Evolutionary conservation across 352 stramenopile genomes (phyloP).

Genomic region (Globisporangium okanoganense): DNA sequence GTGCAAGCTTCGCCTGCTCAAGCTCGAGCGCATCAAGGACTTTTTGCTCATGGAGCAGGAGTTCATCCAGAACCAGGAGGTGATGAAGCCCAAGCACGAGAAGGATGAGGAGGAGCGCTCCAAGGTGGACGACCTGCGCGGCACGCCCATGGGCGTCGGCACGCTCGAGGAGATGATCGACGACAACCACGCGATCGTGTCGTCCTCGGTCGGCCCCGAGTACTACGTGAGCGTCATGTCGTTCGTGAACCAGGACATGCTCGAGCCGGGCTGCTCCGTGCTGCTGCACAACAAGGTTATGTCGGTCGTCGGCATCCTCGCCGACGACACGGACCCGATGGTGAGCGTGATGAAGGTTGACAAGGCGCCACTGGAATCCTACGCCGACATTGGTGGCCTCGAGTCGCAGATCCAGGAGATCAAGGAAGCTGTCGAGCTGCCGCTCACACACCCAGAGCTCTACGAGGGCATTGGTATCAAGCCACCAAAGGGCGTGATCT

Average conservation of each 20-base stretch:
- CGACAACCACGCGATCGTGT: constrained; percentile 99
- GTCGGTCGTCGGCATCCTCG: constrained; percentile 98
- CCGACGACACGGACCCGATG: constrained; percentile 99
- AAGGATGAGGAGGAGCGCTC: constrained; percentile 98
- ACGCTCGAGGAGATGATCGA: constrained; percentile 99
- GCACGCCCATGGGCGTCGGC: constrained; percentile 97
- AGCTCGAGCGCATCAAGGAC: constrained; percentile 99
- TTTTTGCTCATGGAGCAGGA: constrained; percentile 99
- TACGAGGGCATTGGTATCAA: constrained; percentile 99
- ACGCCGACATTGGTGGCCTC: constrained; percentile 99
- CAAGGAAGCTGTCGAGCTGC: constrained; percentile 95
- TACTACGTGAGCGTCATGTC: constrained; percentile 99
- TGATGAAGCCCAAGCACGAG: constrained; percentile 99
- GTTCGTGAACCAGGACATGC: constrained; percentile 99
- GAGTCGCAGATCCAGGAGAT: constrained; percentile 98
- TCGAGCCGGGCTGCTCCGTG: constrained; percentile 98
- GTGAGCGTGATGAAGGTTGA: constrained; percentile 99
- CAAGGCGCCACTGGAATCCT: constrained; percentile 98
- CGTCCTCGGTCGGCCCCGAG: constrained; percentile 96
- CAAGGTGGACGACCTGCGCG: constrained; percentile 99
- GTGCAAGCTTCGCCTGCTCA: constrained; percentile 99
- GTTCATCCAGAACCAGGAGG: constrained; percentile 99
- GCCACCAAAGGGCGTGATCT: constrained; percentile 98
- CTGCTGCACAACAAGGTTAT: constrained; percentile 99
- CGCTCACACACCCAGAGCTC: constrained; percentile 98